Evolutionary conservation across 2,329 filamentous ascomycete species (phyloP), one percentile per base, ranked within the genome.

Genomic region (Nothopassalora personata): DNA sequence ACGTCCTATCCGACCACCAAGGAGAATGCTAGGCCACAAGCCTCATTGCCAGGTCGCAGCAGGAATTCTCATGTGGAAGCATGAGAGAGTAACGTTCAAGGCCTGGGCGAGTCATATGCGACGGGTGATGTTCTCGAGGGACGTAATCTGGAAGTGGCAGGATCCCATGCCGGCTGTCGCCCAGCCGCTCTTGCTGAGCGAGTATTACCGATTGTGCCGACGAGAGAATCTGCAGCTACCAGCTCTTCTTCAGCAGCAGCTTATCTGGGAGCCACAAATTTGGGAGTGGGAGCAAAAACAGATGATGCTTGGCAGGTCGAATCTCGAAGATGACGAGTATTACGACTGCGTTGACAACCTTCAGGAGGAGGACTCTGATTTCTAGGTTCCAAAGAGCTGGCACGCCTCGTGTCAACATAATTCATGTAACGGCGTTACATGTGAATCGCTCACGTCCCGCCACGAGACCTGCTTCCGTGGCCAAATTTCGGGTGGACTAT

Each of bases 121-220:
- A 23, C 59, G 68, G 19, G 48, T 72, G 15, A 58, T 69, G 28
- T 65, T 65, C n/a, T 66, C 64, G 19, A 66, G 66, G 45, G 70
- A 72, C 59, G 70, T 71, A 8, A 59, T 71, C 11, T 70, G 70
- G 60, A 65, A 62, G 30, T 62, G 55, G 49, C 57, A 56, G 18
- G 69, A 71, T 56, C 53, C 67, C 4, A 62, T 64, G 63, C 60
- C 64, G 23, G 67, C 62, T 9, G 50, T 72, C 30, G 68, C 68
- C 57, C 68, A 72, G 55, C 70, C 70, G 30, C 68, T 71, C 53
- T 53, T 71, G 34, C 53, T 71, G 27, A 71, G 68, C 18, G 65
- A 66, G 27, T 71, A 71, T 52, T 71, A 70, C 53, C 39, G 57
- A 28, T 53, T 63, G 46, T 59, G 54, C 45, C 36, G 57, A 34